A percentile compares a stretch with the other conserved stretches of the same genome.
These are phyloP conservation scores for Ogataea salicorniae DNA, from an alignment of 805 yeast species.

Conservation along the genomic window DNA sequence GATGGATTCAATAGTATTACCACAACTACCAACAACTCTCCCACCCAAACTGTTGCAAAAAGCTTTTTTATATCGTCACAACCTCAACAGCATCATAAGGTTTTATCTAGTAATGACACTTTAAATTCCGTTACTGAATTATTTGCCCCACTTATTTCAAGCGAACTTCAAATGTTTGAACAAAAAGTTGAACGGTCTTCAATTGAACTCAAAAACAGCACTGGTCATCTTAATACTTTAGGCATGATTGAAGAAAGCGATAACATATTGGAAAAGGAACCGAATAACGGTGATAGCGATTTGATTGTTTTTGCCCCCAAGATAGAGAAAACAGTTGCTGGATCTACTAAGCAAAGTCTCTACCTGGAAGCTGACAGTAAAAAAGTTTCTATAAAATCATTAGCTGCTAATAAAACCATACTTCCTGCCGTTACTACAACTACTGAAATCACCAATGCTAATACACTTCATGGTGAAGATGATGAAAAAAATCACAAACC, in stretches of 20 bases:
- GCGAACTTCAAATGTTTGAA: background rate
- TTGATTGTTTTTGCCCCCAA: background rate
- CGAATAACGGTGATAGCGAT: background rate
- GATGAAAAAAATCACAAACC: too few relatives aligned
- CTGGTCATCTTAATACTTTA: background rate
- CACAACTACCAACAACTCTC: background rate
- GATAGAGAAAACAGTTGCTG: background rate
- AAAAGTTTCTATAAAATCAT: too few relatives aligned
- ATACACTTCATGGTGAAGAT: too few relatives aligned
- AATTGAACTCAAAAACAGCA: background rate
- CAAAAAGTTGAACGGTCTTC: background rate
- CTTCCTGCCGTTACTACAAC: too few relatives aligned
- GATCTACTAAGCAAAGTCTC: too few relatives aligned
- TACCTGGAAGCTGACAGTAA: too few relatives aligned
- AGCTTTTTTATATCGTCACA: too few relatives aligned
- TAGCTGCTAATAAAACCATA: too few relatives aligned
- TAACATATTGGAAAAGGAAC: too few relatives aligned
- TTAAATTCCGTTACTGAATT: conserved; percentile 1
- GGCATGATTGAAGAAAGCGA: background rate
- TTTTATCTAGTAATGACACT: background rate
- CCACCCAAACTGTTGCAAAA: background rate
- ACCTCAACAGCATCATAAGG: background rate
- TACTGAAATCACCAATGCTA: too few relatives aligned
- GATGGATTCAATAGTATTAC: conserved; percentile 1
- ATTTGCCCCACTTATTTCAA: background rate